Percentiles rank a stretch among this genome's conserved stretches.
phyloP scores from a whole-genome alignment of 228 moss, liverwort and hornwort genomes.

The Sphagnum fallax region DNA sequence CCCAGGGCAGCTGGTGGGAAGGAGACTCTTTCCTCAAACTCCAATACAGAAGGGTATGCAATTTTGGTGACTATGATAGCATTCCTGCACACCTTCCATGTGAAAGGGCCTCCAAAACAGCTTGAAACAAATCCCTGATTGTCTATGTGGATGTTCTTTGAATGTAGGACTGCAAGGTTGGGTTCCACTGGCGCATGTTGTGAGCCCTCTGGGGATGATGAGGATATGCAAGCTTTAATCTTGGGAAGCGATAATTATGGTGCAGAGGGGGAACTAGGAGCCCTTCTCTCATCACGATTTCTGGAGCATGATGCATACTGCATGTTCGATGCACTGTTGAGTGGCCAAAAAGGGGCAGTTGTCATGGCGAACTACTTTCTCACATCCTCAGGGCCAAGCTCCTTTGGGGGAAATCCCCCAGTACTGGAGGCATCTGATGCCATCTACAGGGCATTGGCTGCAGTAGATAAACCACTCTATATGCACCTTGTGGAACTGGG shows the following conservation, averaged over 20 bases:
- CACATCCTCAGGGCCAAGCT: constrained; percentile 12
- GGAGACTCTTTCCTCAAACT: background rate
- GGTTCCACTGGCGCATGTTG: background rate
- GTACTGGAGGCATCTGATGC: constrained; percentile 49
- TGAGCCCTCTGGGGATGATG: constrained; percentile 34
- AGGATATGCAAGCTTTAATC: constrained; percentile 36
- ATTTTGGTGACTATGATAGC: constrained; percentile 1
- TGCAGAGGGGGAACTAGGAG: constrained; percentile 55
- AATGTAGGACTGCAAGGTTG: background rate
- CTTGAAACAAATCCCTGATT: background rate
- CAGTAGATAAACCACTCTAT: constrained; percentile 37
- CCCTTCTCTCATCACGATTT: constrained; percentile 52
- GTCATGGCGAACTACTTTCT: constrained; percentile 52
- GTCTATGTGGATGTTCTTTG: background rate
- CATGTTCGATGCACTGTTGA: constrained; percentile 56
- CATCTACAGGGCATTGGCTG: constrained; percentile 40
- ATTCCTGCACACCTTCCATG: background rate
- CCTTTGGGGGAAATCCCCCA: constrained; percentile 20
- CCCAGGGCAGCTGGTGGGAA: constrained; percentile 1
- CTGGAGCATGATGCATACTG: constrained; percentile 61
- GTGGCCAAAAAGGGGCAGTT: constrained; percentile 44
- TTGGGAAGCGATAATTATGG: constrained; percentile 59
- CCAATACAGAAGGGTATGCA: constrained; percentile 5
- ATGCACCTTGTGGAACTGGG: constrained; percentile 49
- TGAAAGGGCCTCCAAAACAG: too few relatives aligned